phyloP scores from a whole-genome alignment of 1,284 basidiomycete species.

The Ceratobasidium sp. region DNA sequence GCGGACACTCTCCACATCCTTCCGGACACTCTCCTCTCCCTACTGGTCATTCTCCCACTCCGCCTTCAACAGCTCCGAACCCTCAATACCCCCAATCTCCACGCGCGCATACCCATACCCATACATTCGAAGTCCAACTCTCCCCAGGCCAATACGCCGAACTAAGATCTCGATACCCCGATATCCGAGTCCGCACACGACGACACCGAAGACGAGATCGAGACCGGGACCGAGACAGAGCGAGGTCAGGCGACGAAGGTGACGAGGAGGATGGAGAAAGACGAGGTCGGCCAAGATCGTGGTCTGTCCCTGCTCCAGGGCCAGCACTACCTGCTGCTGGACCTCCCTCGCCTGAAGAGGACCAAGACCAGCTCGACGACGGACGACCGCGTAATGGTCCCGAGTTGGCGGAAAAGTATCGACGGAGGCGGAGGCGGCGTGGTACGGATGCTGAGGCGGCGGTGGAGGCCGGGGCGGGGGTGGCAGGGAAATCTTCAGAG shows the following conservation, averaged over 20 bases:
- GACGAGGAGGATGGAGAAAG: neutral
- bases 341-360: neutral
- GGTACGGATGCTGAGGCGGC: no score
- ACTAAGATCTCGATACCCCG: neutral
- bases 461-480: no score
- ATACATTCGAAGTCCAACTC: constrained; percentile 28
- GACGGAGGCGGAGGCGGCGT: neutral
- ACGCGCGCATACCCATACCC: constrained; percentile 9
- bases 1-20: neutral
- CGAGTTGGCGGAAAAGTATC: constrained; percentile 32
- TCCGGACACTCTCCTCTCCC: neutral
- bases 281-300: neutral
- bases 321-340: no score
- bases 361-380: neutral
- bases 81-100: neutral
- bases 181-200: constrained; percentile 6
- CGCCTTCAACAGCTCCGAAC: neutral
- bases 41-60: neutral
- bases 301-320: neutral
- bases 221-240: neutral
- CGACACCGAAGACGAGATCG: neutral
- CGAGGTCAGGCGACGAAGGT: neutral
- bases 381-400: constrained; percentile 14
- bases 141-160: constrained; percentile 10
- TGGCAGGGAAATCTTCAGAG: no score